Evolutionary conservation across 2,329 filamentous ascomycete genomes (phyloP).

Genomic region (Fusarium nematophilum): DNA sequence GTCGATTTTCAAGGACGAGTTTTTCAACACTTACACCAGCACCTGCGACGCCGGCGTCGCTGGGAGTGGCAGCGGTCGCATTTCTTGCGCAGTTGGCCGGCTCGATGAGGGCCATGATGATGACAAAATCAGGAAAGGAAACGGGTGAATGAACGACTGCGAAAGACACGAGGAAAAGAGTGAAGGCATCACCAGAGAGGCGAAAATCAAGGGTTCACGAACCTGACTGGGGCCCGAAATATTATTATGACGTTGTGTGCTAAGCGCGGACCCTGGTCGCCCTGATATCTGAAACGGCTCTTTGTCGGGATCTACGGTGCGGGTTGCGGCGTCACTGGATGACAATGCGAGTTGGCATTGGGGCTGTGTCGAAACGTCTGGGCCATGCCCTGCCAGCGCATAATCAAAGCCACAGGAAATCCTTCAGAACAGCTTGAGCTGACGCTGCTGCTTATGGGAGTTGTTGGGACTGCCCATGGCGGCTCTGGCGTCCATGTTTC

Average conservation of each 20-base stretch:
- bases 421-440: neutral
- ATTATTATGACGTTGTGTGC: slow-evolving; percentile 42
- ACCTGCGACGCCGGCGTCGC: slow-evolving; percentile 68
- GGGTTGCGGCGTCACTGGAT: slow-evolving; percentile 35
- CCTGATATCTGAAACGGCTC: slow-evolving; percentile 36
- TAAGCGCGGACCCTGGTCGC: slow-evolving; percentile 43
- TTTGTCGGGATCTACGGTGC: slow-evolving; percentile 34
- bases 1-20: neutral
- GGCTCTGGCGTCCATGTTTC: neutral
- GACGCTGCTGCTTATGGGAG: slow-evolving; percentile 11
- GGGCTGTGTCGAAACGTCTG: slow-evolving; percentile 37
- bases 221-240: slow-evolving; percentile 21
- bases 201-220: slow-evolving; percentile 20
- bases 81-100: slow-evolving; percentile 72
- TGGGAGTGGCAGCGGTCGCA: slow-evolving; percentile 48
- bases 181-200: slow-evolving; percentile 27
- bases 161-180: slow-evolving; percentile 1
- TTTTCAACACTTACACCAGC: slow-evolving; percentile 58
- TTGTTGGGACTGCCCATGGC: too few relatives aligned
- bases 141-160: slow-evolving; percentile 8
- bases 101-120: slow-evolving; percentile 67
- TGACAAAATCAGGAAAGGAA: slow-evolving; percentile 15
- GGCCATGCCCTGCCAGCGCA: slow-evolving; percentile 35
- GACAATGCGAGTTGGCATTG: slow-evolving; percentile 36
- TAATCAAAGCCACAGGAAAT: slow-evolving; percentile 6